phyloP scores from a whole-genome alignment of 495 filamentous ascomycete genomes.

The Xylaria castorea region DNA sequence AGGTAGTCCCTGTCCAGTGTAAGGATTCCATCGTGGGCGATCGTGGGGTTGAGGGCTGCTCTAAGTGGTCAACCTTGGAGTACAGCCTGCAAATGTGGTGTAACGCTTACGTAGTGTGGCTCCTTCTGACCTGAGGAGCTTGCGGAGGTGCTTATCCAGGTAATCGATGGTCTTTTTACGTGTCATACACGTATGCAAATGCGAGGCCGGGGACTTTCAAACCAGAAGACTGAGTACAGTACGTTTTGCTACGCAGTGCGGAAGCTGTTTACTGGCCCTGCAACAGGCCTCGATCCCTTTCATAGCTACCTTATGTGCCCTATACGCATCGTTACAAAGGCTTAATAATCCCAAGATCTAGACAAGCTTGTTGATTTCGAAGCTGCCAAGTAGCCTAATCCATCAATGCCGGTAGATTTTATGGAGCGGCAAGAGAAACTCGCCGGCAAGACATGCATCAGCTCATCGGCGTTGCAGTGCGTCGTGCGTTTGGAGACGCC shows the following conservation, averaged over 20 bases:
- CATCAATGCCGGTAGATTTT: constrained; percentile 10
- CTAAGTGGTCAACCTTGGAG: not conserved
- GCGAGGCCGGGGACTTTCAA: constrained; percentile 2
- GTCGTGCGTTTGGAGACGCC: constrained; percentile 7
- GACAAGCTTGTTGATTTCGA: not conserved
- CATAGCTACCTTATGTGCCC: not conserved
- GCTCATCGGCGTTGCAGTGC: constrained; percentile 20
- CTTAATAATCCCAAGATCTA: constrained; percentile 3
- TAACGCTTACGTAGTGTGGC: not conserved
- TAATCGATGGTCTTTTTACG: not conserved
- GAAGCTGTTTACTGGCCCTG: not conserved
- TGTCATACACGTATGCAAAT: not conserved
- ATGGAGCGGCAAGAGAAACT: constrained; percentile 2
- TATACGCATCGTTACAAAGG: not conserved
- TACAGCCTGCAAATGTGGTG: constrained; percentile 1
- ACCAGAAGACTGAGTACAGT: not conserved
- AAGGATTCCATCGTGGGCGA: not conserved
- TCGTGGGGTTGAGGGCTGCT: not conserved
- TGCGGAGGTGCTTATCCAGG: not conserved
- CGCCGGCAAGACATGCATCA: constrained; percentile 14
- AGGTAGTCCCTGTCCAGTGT: not conserved
- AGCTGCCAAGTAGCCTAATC: not conserved
- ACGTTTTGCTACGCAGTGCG: not conserved
- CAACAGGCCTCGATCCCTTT: not conserved
- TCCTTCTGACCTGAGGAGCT: not conserved